Conservation (phyloP, 2,329 filamentous ascomycete species). For the Fusarium haematococcum region DNA sequence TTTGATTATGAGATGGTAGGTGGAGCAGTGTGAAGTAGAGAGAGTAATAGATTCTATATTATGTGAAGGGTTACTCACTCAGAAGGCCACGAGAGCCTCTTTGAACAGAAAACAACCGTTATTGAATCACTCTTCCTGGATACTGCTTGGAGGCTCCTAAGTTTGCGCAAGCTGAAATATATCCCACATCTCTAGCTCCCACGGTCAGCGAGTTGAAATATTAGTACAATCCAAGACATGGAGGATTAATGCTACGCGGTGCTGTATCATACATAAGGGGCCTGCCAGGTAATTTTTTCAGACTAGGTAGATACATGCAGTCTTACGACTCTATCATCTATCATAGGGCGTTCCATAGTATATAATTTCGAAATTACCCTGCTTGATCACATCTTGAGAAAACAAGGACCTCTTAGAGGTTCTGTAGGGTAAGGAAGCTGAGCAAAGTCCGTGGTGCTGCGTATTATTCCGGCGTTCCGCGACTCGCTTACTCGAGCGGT, state of each 20-base stretch:
- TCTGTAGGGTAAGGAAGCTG: neutral
- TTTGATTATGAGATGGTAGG: neutral
- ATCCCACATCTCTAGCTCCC: neutral
- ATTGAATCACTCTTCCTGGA: neutral
- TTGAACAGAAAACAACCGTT: neutral
- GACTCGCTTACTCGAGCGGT: neutral
- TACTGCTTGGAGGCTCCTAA: neutral
- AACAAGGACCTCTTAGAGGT: neutral
- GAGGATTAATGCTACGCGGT: neutral
- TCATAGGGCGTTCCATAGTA: neutral
- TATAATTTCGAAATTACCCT: neutral
- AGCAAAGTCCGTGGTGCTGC: neutral
- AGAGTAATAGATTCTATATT: neutral
- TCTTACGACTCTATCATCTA: neutral
- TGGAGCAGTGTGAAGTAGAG: neutral
- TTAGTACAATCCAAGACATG: neutral
- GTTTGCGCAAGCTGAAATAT: neutral
- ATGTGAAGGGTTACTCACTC: neutral
- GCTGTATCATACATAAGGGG: neutral
- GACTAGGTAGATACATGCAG: neutral
- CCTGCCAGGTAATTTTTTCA: neutral
- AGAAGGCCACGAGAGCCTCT: neutral
- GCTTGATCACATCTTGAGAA: neutral
- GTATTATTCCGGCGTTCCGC: neutral
- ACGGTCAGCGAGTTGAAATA: neutral